Base-by-base conservation (phyloP, 257 asterid species). In the Capsicum chinense region DNA sequence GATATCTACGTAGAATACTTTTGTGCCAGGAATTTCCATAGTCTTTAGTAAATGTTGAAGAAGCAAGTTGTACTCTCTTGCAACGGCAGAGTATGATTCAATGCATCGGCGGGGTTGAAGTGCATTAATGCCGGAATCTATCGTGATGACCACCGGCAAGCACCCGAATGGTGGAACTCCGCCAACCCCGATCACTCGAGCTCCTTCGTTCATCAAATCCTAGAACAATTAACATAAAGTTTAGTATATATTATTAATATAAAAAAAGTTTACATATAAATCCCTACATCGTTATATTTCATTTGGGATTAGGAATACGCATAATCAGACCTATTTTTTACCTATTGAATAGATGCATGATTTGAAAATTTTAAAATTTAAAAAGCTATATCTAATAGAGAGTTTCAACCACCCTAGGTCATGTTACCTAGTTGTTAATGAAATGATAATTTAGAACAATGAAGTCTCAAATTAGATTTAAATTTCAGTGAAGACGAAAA, bases 161-260 rank as follows among this genome's bases (percentile, higher is more conserved):
- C 98, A 94, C 47, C 97, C 97, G 33, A 92, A 68, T n/a, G 98
- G 98, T 3, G 97, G 98, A 7, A 92, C 83, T 33, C 97, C 98
- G 74, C 80, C 92, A 0, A 93, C 1, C 0, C 64, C 93, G 5
- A 94, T 90, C 54, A 19, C 84, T 69, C 85, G 73, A 10, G 95
- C 97, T 58, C 97, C 98, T 80, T 88, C 80, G 5, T 89, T 88
- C 67, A 89, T 0, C 50, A 94, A 86, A 39, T 85, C 90, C 97
- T 93, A 83, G 63, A 33, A 9, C 12, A 71, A 17, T 50, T 10
- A 21, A 16, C 33, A 56, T 5, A 48, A 56, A 69, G 37, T 8
- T 47, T 19, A 21, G 4, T 47, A 73, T 9, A 71, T 57, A n/a
- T 3, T 6, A 73, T 3, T 47, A 48, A n/a, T 19, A 73, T 73